Base-by-base conservation (phyloP, 2,329 filamentous ascomycete species). In the Colletotrichum musae region DNA sequence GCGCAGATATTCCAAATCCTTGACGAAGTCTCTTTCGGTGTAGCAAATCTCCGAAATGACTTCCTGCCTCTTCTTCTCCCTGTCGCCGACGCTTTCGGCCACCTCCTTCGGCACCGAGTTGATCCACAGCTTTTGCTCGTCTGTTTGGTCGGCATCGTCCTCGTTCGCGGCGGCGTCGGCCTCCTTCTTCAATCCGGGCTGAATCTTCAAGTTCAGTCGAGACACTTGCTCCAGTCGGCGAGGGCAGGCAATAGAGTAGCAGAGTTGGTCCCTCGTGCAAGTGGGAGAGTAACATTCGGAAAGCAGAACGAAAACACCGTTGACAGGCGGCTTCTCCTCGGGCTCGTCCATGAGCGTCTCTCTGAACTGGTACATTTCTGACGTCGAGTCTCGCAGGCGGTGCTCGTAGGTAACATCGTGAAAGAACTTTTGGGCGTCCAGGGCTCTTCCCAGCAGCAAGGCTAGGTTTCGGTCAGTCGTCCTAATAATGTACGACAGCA, bases 331-430 rank as follows among this genome's bases (percentile, higher is more conserved):
- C 51, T 92, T 92, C 62, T 93, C 89, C 73, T 94, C 92, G n/a
- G 84, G 83, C 74, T 94, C 91, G 61, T 98, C 95, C 82, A 95
- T 92, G 79, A 98, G 87, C 3, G 92, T 97, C 82, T 98, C 95
- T 74, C 93, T 91, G 81, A 99, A 99, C 78, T 98, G 95, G 80
- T 98, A 99, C 80, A 99, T 93, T 81, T 99, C 96, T 59, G 92
- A 92, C 48, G 92, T 89, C n/a, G 95, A 97, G 80, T 99, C 96
- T 80, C 96, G 93, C 75, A 99, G 84, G 56, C 96, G 90, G 80
- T 99, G 96, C 75, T 98, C 95, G 80, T 99, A 99, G 0, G 95
- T 98, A 58, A 98, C 96, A 86, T 99, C 96, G 83, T 99, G 96
- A 79, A 99, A 99, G 83, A 97, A 98, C 79, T 98, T 98, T 78